Conservation (phyloP, 768 basidiomycete species). For the Heimioporus sp. region DNA sequence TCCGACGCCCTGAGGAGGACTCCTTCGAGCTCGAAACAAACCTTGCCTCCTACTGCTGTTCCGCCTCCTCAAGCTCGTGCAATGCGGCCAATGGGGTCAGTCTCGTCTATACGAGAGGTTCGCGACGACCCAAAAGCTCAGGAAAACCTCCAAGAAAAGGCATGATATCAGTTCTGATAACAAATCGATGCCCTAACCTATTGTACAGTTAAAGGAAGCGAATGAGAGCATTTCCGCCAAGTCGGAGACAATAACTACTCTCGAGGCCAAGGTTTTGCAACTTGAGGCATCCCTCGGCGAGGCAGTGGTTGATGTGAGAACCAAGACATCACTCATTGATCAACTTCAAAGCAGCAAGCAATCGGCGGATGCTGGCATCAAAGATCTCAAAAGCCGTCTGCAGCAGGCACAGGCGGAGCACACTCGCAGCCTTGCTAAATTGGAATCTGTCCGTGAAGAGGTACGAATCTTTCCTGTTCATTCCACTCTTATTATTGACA, state of each 20-base stretch:
- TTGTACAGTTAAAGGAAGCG: slow-evolving; percentile 56
- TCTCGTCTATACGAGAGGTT: slow-evolving; percentile 73
- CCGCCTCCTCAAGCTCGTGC: slow-evolving; percentile 38
- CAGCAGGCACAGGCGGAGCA: slow-evolving; percentile 33
- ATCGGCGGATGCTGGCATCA: slow-evolving; percentile 48
- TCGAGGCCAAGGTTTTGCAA: slow-evolving; percentile 52
- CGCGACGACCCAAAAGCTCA: slow-evolving; percentile 58
- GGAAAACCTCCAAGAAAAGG: slow-evolving; percentile 62
- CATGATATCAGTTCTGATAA: slow-evolving; percentile 19
- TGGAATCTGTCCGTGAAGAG: slow-evolving; percentile 47
- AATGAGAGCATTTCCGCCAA: slow-evolving; percentile 54
- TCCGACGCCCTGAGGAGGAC: slow-evolving; percentile 63
- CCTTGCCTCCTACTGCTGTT: slow-evolving; percentile 26
- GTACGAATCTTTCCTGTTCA: slow-evolving; percentile 35
- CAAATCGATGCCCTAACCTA: background rate
- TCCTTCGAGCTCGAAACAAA: slow-evolving; percentile 41
- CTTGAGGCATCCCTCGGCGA: slow-evolving; percentile 50
- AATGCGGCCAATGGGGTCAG: slow-evolving; percentile 53
- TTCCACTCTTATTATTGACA: slow-evolving; percentile 1
- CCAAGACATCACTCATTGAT: slow-evolving; percentile 43
- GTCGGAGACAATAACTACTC: slow-evolving; percentile 43
- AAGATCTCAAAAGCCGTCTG: slow-evolving; percentile 41
- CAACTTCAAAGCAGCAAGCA: slow-evolving; percentile 50
- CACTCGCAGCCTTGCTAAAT: slow-evolving; percentile 23
- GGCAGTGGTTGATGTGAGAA: slow-evolving; percentile 44